Base-by-base conservation (phyloP, 1,284 basidiomycete genomes). In the Trametes versicolor region DNA sequence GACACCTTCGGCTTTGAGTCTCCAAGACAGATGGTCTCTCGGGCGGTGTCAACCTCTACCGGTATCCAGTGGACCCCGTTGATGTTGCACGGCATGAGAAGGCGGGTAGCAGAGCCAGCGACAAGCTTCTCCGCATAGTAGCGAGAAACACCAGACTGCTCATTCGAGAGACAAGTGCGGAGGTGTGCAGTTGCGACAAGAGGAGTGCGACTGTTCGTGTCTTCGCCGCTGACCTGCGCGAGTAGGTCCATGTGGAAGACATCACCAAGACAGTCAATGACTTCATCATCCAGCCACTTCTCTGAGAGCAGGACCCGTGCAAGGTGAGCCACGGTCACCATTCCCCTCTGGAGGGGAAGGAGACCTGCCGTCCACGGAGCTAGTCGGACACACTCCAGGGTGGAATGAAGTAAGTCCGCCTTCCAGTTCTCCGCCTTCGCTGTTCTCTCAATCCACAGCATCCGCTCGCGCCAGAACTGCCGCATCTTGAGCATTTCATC, bases 241-340 rank as follows among this genome's bases (percentile, higher is more conserved):
- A 8, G 4, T 32, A 27, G 37, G 7, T 60, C 48, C 0, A 19
- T 19, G 37, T 36, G 36, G 32, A 60, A 50, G 36, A 52, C 58
- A 25, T 60, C 49, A 0, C 34, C 49, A 1, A 60, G 49, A 21
- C 34, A 52, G 58, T 52, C 58, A 4, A 60, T 27, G 6, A 51
- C 49, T 25, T 60, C 58, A 19, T 60, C 58, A 12, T 60, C 58
- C 2, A 60, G 49, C 58, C 58, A 60, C 21, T 10, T 41, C 4
- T 60, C 21, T 19, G 48, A 51, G 49, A 60, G 48, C 4, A 59
- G 37, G 21, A 13, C 4, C 23, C 13, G 36, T 17, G 58, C 58
- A 25, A 59, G 58, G 25, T 41, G 47, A 12, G 47, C 23, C 2
- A 27, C n/a, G n/a, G 17, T 50, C 36, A 59, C 58, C 23, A 25